Evolutionary conservation across 495 filamentous ascomycete genomes (phyloP).

Genomic region (Penicillium paradoxum): DNA sequence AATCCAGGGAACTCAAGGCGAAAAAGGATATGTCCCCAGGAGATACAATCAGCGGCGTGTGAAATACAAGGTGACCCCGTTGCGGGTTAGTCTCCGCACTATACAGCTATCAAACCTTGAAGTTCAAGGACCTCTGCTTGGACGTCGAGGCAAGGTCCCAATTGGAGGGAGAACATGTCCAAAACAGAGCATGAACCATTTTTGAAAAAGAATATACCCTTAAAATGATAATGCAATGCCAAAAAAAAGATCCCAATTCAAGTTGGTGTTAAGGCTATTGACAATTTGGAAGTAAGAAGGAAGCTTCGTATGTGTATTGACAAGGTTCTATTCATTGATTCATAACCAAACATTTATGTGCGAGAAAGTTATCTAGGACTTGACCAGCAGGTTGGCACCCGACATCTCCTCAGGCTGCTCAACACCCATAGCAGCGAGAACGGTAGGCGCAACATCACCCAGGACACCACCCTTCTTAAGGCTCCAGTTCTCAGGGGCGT

Average conservation of each 20-base stretch:
- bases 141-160: neutral
- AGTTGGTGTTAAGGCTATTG: neutral
- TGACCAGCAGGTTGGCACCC: conserved; percentile 75
- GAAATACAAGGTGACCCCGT: neutral
- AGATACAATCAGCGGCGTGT: neutral
- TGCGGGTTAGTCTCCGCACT: neutral
- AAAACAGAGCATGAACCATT: too few species aligned
- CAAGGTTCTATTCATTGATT: conserved; percentile 23
- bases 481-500: conserved; percentile 84
- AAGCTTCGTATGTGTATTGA: conserved; percentile 4
- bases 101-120: neutral
- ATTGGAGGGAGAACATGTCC: neutral
- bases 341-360: conserved; percentile 14
- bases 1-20: neutral
- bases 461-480: conserved; percentile 82
- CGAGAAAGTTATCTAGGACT: conserved; percentile 37
- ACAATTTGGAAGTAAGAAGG: neutral
- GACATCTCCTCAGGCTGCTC: conserved; percentile 89
- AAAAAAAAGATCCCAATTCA: neutral
- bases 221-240: conserved; percentile 7
- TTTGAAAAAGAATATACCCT: conserved; percentile 14
- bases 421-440: conserved; percentile 86
- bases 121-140: neutral
- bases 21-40: neutral
- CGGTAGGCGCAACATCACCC: conserved; percentile 91